phyloP scores from a whole-genome alignment of 2,329 filamentous ascomycete genomes.

The Curvularia spicifera region DNA sequence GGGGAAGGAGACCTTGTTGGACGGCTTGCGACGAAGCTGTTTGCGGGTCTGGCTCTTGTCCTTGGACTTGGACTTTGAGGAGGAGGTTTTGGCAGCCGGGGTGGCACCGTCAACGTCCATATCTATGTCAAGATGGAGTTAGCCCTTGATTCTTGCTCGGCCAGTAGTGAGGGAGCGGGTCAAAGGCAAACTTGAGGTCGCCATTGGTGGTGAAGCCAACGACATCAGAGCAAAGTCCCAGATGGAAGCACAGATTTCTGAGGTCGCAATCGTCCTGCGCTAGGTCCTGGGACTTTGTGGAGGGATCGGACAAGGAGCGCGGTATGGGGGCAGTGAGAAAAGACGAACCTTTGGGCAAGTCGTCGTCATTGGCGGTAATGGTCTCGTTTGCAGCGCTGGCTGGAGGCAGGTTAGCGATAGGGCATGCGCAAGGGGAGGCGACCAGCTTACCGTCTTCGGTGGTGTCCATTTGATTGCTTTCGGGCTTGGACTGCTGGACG shows the following conservation, averaged over 20 bases:
- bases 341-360: conserved; percentile 43
- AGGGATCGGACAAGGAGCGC: conserved; percentile 29
- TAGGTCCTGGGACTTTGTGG: conserved; percentile 13
- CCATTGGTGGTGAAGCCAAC: conserved; percentile 48
- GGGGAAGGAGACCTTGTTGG: conserved; percentile 51
- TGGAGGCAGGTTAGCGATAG: conserved; percentile 10
- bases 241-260: conserved; percentile 46
- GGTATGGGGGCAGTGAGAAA: conserved; percentile 40
- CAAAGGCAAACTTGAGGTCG: conserved; percentile 47
- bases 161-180: conserved; percentile 42
- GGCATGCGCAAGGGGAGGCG: not conserved
- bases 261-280: conserved; percentile 31
- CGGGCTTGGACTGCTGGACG: conserved; percentile 75
- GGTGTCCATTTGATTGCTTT: conserved; percentile 55
- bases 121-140: conserved; percentile 40
- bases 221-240: conserved; percentile 51
- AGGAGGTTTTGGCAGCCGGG: conserved; percentile 3
- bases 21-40: conserved; percentile 47
- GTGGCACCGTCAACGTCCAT: conserved; percentile 50
- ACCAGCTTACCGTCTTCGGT: conserved; percentile 48
- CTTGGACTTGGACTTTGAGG: conserved; percentile 32
- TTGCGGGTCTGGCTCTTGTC: conserved; percentile 46
- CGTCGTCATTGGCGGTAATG: conserved; percentile 33
- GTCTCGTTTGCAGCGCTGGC: conserved; percentile 23
- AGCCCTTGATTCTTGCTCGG: conserved; percentile 44